A percentile compares a stretch with the other conserved stretches of the same genome.
Conservation (phyloP, 495 filamentous ascomycete genomes). For the Lichina pygmaea region DNA sequence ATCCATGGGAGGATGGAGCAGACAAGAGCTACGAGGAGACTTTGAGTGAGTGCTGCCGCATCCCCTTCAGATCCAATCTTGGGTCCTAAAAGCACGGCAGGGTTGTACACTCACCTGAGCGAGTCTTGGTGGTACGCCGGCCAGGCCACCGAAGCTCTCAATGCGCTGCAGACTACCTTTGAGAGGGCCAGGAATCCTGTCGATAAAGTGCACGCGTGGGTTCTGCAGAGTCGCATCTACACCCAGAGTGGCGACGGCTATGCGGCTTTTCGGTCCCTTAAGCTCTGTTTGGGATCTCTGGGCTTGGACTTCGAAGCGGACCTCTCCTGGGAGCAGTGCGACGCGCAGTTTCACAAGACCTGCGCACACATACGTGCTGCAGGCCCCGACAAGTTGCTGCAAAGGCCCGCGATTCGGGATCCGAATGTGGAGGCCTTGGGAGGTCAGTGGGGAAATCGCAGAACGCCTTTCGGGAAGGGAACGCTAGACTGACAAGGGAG, state of each 20-base stretch:
- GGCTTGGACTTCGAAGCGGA: conserved; percentile 34
- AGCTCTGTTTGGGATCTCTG: conserved; percentile 37
- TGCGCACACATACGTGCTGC: conserved; percentile 27
- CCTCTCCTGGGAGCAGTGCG: conserved; percentile 48
- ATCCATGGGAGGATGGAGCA: conserved; percentile 48
- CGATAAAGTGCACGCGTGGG: conserved; percentile 54
- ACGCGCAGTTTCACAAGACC: conserved; percentile 36
- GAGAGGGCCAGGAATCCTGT: conserved; percentile 32
- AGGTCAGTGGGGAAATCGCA: neutral
- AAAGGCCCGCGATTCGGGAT: conserved; percentile 23
- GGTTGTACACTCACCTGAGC: conserved; percentile 22
- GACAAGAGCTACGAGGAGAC: conserved; percentile 62
- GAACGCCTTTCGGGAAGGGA: no score
- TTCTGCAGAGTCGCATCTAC: conserved; percentile 50
- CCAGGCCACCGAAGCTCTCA: conserved; percentile 31
- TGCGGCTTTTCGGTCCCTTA: conserved; percentile 38
- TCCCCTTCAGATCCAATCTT: no score
- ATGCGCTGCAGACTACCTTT: conserved; percentile 36
- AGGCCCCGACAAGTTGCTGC: conserved; percentile 25
- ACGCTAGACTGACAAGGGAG: no score
- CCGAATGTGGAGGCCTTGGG: conserved; percentile 34
- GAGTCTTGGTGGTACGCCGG: conserved; percentile 59
- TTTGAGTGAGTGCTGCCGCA: neutral
- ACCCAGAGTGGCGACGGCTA: conserved; percentile 42
- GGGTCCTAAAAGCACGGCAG: neutral